Base-by-base conservation (phyloP, 306 rosid species). In the Carpinus fangiana region DNA sequence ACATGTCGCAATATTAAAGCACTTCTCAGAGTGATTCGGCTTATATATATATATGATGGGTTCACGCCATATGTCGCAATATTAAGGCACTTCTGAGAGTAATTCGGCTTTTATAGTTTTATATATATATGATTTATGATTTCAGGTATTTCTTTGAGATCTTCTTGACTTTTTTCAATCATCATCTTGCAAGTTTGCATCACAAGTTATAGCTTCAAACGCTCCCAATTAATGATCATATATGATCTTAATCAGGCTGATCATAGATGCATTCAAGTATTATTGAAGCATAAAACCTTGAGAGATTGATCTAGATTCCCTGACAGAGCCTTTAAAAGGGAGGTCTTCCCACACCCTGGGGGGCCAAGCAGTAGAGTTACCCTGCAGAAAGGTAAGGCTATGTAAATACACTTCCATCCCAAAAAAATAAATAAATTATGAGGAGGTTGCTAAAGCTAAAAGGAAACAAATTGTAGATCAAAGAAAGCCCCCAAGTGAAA, bases 321-420 rank as follows among this genome's bases (percentile, higher is more conserved):
- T 1, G 89, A 83, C 0, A 88, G 68, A 0, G 85, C 89, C 77
- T 86, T 83, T 17, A 86, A 62, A 60, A 86, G 73, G 41, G 88
- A 38, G 51, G 91, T 84, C 72, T 86, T 88, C 18, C 91, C 91
- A 57, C 84, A 76, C 65, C 89, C 91, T 4, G 88, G 89, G 46
- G 91, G 88, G 1, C 89, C 91, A 23, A 88, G 86, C 54, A 88
- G 62, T 5, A 86, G 77, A 41, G 89, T 83, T 59, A 88, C 11
- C 74, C 92, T 88, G 86, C 68, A 76, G 12, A 16, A 55, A 76
- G 45, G 20, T 4, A 41, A 21, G 20, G 21, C 17, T 10, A 66
- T 38, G 50, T 38, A 14, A 38, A 38, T 66, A 66, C 51, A 38
- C 3, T 66, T 66, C 26, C 28, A 12, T 13, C 26, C 2, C 81